A percentile compares a stretch with the other conserved stretches of the same genome.
Evolutionary conservation across 768 basidiomycete genomes (phyloP).

Genomic region (Gloeostereum incarnatum): DNA sequence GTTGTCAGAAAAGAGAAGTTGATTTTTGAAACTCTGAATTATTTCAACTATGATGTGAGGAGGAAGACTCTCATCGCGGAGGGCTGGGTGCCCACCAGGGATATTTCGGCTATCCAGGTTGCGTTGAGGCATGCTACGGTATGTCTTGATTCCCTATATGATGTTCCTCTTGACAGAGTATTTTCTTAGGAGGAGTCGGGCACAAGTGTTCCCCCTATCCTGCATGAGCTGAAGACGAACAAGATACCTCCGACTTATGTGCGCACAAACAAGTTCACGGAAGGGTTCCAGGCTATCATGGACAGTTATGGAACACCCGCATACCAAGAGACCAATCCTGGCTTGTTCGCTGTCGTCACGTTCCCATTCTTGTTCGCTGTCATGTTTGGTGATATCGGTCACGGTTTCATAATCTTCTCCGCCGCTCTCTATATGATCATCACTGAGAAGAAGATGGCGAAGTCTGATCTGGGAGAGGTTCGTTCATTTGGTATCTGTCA

Average conservation of each 20-base stretch:
- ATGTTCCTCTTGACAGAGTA: slow-evolving; percentile 10
- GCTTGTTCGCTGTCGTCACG: slow-evolving; percentile 82
- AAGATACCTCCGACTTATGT: slow-evolving; percentile 95
- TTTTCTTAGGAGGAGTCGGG: slow-evolving; percentile 73
- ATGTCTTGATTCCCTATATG: slow-evolving; percentile 20
- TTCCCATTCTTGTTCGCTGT: slow-evolving; percentile 99
- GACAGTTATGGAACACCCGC: slow-evolving; percentile 92
- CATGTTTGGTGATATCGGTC: slow-evolving; percentile 99
- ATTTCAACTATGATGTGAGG: slow-evolving; percentile 91
- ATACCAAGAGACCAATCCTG: slow-evolving; percentile 97
- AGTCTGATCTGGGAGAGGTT: slow-evolving; percentile 68
- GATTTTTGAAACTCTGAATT: slow-evolving; percentile 91
- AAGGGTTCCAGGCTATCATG: slow-evolving; percentile 96
- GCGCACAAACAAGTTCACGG: slow-evolving; percentile 92
- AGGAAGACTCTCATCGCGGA: slow-evolving; percentile 94
- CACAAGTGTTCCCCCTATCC: slow-evolving; percentile 83
- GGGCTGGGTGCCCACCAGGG: slow-evolving; percentile 94
- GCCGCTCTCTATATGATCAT: slow-evolving; percentile 81
- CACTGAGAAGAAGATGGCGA: slow-evolving; percentile 73
- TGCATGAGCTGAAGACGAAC: slow-evolving; percentile 82
- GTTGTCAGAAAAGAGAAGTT: slow-evolving; percentile 93
- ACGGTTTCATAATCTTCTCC: slow-evolving; percentile 75
- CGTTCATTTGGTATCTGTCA: slow-evolving; percentile 14
- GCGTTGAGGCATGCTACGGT: slow-evolving; percentile 84
- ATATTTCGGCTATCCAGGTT: slow-evolving; percentile 78